Percentiles rank a stretch among this genome's conserved stretches.
phyloP scores from a whole-genome alignment of 208 protist species.

The Leishmania arabica region DNA sequence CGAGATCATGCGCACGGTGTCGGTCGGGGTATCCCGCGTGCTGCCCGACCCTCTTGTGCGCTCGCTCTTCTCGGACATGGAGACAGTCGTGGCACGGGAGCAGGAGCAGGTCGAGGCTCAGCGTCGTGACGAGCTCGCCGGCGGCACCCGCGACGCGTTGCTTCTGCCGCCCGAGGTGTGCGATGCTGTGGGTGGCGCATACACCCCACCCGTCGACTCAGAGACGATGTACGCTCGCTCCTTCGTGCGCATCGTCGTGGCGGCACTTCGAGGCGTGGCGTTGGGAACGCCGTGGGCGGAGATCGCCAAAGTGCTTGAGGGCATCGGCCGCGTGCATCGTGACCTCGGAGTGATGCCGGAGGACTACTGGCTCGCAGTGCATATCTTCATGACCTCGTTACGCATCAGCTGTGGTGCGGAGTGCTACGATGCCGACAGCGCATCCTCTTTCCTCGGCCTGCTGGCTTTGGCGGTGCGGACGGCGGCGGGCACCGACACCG shows the following conservation, averaged over 20 bases:
- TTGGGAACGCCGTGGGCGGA: slow-evolving; percentile 52
- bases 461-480: slow-evolving; percentile 71
- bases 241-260: slow-evolving; percentile 76
- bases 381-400: slow-evolving; percentile 71
- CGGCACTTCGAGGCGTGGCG: slow-evolving; percentile 55
- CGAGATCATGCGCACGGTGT: slow-evolving; percentile 83
- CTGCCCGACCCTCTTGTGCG: slow-evolving; percentile 69
- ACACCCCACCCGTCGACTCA: slow-evolving; percentile 25
- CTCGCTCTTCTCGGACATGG: slow-evolving; percentile 75
- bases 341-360: slow-evolving; percentile 57
- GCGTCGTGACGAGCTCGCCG: slow-evolving; percentile 1
- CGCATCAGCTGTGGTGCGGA: slow-evolving; percentile 60
- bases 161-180: slow-evolving; percentile 22
- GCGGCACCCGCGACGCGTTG: not conserved
- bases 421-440: slow-evolving; percentile 48
- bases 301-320: slow-evolving; percentile 40
- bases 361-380: slow-evolving; percentile 79
- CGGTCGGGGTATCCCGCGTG: slow-evolving; percentile 44
- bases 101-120: slow-evolving; percentile 13
- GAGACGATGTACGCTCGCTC: slow-evolving; percentile 73
- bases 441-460: slow-evolving; percentile 68
- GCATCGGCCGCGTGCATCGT: slow-evolving; percentile 62
- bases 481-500: slow-evolving; percentile 17
- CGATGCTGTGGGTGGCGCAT: slow-evolving; percentile 19
- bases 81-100: slow-evolving; percentile 10